Percentiles rank a stretch among this genome's conserved stretches.
These are phyloP conservation scores for Penicillium alfredii DNA, from an alignment of 495 filamentous ascomycete species.

Conservation along the genomic window DNA sequence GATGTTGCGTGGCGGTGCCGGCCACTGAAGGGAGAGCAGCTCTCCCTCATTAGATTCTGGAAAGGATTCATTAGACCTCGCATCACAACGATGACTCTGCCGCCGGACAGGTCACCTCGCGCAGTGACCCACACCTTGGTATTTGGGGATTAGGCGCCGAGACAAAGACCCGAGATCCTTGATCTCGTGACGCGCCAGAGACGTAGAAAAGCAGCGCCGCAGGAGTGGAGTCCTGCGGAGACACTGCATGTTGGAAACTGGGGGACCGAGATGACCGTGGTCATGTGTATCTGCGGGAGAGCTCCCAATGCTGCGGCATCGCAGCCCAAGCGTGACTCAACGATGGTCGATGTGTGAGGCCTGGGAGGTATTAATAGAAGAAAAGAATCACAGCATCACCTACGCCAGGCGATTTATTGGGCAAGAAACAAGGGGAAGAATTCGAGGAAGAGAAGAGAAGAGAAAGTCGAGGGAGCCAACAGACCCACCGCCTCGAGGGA, in stretches of 20 bases:
- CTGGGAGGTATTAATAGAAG: too few relatives aligned
- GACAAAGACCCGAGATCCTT: constrained; percentile 38
- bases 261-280: not conserved
- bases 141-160: constrained; percentile 40
- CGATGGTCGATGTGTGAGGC: too few relatives aligned
- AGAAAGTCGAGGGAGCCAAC: too few relatives aligned
- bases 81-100: not conserved
- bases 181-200: constrained; percentile 33
- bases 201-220: constrained; percentile 36
- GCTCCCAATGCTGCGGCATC: too few relatives aligned
- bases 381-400: too few relatives aligned
- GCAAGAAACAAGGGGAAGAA: too few relatives aligned
- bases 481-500: too few relatives aligned
- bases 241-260: constrained; percentile 16
- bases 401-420: too few relatives aligned
- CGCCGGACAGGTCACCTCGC: constrained; percentile 1
- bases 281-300: constrained; percentile 5
- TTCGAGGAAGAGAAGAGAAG: too few relatives aligned
- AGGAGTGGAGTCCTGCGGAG: constrained; percentile 6
- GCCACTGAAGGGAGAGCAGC: constrained; percentile 83
- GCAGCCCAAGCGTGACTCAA: too few relatives aligned
- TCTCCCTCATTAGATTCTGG: constrained; percentile 51
- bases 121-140: constrained; percentile 45
- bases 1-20: constrained; percentile 80
- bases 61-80: constrained; percentile 1